Base-by-base conservation (phyloP, 345 rosid species). In the Rhizophora mangle region DNA sequence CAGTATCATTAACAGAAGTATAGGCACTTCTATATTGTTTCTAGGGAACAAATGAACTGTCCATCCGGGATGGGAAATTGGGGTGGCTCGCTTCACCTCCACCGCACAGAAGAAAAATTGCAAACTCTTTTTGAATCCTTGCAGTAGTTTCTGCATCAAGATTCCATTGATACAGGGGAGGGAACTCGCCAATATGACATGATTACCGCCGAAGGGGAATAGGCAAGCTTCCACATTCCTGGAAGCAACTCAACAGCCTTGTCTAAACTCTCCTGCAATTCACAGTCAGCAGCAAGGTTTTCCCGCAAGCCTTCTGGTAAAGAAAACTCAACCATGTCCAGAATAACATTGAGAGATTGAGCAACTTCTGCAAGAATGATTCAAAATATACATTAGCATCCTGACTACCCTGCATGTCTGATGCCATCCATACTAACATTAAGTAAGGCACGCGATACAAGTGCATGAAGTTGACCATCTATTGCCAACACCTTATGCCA, bases 221-320 rank as follows among this genome's bases (percentile, higher is more conserved):
- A 86, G 57, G 88, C 85, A 62, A 81, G 88, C 72, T 89, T 89
- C 93, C 93, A 89, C 62, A 91, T 73, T 67, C 87, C 86, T 39
- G 97, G 97, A 81, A 89, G 96, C 81, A 91, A 82, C 79, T 89
- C 91, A 0, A 91, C 90, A 0, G 97, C 96, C 80, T 87, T 89
- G 26, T 49, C 78, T 51, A 89, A 53, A n/a, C 85, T 86, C 82
- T 91, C 96, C 81, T 82, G 96, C 83, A 91, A 70, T 83, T 91
- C 89, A 71, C 82, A 78, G 71, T 89, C 95, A 69, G 81, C 85
- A 73, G 77, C 82, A 73, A 86, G 83, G 76, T 85, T 86, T 75
- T 85, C 85, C 37, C 93, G 91, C 71, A 82, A 84, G 67, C 91
- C 93, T 80, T 86, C 93, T 13, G 89, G 82, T 46, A 84, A 68